These are phyloP conservation scores for Nematodospora valgi DNA, from an alignment of 805 yeast species.

Conservation along the genomic window DNA sequence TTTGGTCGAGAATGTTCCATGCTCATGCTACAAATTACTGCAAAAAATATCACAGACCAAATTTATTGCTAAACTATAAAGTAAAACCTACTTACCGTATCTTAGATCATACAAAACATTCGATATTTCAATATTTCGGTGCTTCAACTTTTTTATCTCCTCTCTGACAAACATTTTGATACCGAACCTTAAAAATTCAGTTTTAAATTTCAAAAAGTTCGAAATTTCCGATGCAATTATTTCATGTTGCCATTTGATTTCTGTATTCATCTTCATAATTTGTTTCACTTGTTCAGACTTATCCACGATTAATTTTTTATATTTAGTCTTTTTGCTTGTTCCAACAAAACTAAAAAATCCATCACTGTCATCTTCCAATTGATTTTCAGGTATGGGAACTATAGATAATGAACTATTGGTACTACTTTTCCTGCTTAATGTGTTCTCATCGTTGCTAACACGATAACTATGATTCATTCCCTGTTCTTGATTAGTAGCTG, in stretches of 20 bases:
- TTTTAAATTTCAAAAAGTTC: conserved; percentile 51
- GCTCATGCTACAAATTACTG: too few species aligned
- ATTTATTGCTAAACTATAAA: too few species aligned
- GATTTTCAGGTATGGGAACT: conserved; percentile 11
- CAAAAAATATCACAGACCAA: too few species aligned
- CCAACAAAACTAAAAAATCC: conserved; percentile 32
- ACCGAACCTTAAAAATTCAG: conserved; percentile 35
- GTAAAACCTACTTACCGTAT: too few species aligned
- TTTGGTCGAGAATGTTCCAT: too few species aligned
- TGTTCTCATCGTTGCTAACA: too few species aligned
- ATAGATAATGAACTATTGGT: conserved; percentile 14
- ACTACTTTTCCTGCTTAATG: conserved; percentile 16
- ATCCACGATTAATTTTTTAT: conserved; percentile 39
- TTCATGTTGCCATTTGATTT: conserved; percentile 57
- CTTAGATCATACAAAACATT: too few species aligned
- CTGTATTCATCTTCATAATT: conserved; percentile 42
- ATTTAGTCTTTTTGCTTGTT: conserved; percentile 50
- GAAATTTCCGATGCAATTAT: conserved; percentile 60
- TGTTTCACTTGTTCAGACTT: conserved; percentile 40
- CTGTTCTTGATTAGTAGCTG: background rate
- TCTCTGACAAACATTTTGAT: conserved; percentile 26
- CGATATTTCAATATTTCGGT: conserved; percentile 8
- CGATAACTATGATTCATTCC: background rate
- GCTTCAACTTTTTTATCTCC: conserved; percentile 9
- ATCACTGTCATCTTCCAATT: conserved; percentile 14